Conservation (phyloP, 129 eudicot genomes). For the Pulicaria dysenterica region DNA sequence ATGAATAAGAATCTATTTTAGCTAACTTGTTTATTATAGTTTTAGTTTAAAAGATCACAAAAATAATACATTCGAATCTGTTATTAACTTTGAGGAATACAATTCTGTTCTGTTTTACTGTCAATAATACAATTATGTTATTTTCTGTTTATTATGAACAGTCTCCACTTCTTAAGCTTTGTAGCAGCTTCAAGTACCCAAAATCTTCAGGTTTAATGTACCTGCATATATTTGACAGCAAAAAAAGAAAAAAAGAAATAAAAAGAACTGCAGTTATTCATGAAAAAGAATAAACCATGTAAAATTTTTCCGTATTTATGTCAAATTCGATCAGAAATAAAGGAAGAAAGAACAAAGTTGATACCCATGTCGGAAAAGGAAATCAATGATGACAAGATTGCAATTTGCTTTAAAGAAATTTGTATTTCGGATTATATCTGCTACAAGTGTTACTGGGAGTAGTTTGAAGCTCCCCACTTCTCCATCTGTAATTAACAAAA, state of each 20-base stretch:
- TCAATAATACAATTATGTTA: no score
- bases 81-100: no score
- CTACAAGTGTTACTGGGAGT: slow-evolving; percentile 61
- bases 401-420: slow-evolving; percentile 70
- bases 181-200: slow-evolving; percentile 75
- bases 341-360: neutral
- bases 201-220: slow-evolving; percentile 59
- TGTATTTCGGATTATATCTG: slow-evolving; percentile 60
- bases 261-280: no score
- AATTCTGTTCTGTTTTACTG: no score
- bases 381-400: slow-evolving; percentile 80
- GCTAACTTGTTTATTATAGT: no score
- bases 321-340: neutral
- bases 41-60: no score
- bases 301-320: neutral
- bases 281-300: neutral
- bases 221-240: slow-evolving; percentile 43
- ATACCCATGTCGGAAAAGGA: slow-evolving; percentile 92
- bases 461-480: slow-evolving; percentile 87
- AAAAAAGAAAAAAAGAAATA: neutral
- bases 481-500: slow-evolving; percentile 60
- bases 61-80: no score
- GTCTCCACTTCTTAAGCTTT: slow-evolving; percentile 68
- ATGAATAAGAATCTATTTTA: no score
- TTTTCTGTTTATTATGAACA: slow-evolving; percentile 40